phyloP scores from a whole-genome alignment of 768 basidiomycete species.

The Leucocoprinus leucothites region DNA sequence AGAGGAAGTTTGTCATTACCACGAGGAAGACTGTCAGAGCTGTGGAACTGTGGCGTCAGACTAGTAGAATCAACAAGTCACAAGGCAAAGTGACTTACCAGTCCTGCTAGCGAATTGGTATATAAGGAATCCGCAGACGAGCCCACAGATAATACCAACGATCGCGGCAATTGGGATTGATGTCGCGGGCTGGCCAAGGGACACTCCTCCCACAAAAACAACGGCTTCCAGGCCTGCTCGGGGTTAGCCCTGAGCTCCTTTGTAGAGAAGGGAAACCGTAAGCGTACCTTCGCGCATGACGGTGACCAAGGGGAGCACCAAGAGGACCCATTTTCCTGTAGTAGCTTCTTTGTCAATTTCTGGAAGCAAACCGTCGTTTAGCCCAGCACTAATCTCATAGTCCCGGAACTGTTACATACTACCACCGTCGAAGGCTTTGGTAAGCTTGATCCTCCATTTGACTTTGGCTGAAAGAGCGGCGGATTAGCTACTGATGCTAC shows the following conservation, averaged over 20 bases:
- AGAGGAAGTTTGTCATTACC: constrained; percentile 85
- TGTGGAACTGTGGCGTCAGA: constrained; percentile 17
- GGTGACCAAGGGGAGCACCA: constrained; percentile 87
- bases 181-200: constrained; percentile 75
- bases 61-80: background rate
- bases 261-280: no score
- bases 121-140: constrained; percentile 70
- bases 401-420: constrained; percentile 28
- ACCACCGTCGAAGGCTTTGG: constrained; percentile 66
- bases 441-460: constrained; percentile 93
- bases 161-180: constrained; percentile 92
- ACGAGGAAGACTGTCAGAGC: constrained; percentile 87
- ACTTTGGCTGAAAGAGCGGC: constrained; percentile 62
- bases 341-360: constrained; percentile 47
- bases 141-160: constrained; percentile 76
- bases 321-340: constrained; percentile 81
- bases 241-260: no score
- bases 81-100: constrained; percentile 38
- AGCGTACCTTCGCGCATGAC: constrained; percentile 84
- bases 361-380: constrained; percentile 11
- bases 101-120: constrained; percentile 77
- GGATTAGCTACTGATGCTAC: background rate
- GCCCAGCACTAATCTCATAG: background rate
- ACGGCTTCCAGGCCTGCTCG: constrained; percentile 77
- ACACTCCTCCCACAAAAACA: constrained; percentile 91